Conservation (phyloP, 2,329 filamentous ascomycete species). For the Nemania diffusa region DNA sequence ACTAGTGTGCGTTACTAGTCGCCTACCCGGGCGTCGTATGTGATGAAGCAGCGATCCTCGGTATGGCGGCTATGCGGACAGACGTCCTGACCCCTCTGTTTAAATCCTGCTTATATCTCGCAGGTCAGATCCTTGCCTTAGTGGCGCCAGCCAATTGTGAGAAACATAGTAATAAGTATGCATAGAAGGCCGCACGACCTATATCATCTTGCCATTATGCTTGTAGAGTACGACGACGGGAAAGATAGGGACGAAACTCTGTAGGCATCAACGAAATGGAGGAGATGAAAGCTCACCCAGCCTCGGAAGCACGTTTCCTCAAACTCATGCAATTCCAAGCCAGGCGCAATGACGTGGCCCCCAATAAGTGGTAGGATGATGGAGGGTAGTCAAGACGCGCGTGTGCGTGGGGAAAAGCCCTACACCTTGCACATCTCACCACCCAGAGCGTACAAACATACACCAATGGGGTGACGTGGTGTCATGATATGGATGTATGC, state of each 20-base stretch:
- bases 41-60: not conserved
- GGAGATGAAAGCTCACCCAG: not conserved
- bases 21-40: no score
- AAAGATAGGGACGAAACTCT: no score
- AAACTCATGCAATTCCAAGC: not conserved
- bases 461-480: slow-evolving; percentile 13
- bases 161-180: no score
- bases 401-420: not conserved
- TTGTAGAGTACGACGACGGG: no score
- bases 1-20: not conserved
- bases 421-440: not conserved
- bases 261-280: no score
- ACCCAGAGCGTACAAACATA: not conserved
- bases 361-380: not conserved
- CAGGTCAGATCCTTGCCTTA: not conserved
- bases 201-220: no score
- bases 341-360: slow-evolving; percentile 4
- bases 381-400: not conserved
- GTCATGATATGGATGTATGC: not conserved
- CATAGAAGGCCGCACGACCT: no score
- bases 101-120: not conserved
- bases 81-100: not conserved
- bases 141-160: no score
- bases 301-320: not conserved
- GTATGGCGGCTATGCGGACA: not conserved